Conservation (phyloP, 192 early-diverging fungal genomes). For the Coemansia sp. region DNA sequence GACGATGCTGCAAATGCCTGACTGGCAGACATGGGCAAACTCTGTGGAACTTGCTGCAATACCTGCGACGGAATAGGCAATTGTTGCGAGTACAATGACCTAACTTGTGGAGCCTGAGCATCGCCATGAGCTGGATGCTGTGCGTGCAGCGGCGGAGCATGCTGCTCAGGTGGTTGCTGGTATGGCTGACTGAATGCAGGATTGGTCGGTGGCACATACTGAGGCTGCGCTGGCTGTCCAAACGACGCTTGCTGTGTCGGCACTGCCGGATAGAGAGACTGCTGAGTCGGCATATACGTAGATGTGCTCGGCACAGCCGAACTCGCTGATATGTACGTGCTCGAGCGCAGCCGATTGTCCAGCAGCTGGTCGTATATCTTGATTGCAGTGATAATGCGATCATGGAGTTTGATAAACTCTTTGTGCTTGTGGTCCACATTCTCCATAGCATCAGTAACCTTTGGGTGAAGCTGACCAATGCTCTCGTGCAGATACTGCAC, state of each 20-base stretch:
- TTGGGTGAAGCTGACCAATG: conserved; percentile 83
- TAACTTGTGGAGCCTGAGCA: conserved; percentile 2
- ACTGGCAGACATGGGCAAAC: conserved; percentile 15
- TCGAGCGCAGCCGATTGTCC: conserved; percentile 67
- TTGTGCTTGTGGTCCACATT: conserved; percentile 78
- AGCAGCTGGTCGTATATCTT: conserved; percentile 87
- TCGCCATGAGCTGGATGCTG: conserved; percentile 10
- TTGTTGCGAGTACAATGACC: conserved; percentile 10
- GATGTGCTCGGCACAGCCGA: conserved; percentile 17
- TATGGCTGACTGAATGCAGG: conserved; percentile 19
- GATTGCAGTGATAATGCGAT: conserved; percentile 77
- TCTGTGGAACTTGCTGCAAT: conserved; percentile 19
- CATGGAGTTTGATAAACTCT: conserved; percentile 74
- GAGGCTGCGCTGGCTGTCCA: conserved; percentile 35
- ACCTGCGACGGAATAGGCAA: conserved; percentile 10
- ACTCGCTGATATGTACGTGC: conserved; percentile 23
- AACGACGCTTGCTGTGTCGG: conserved; percentile 31
- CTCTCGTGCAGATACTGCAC: conserved; percentile 82
- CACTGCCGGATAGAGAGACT: conserved; percentile 39
- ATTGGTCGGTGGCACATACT: conserved; percentile 17
- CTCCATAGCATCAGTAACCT: conserved; percentile 72
- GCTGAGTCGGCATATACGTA: conserved; percentile 27
- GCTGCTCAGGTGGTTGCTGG: conserved; percentile 26
- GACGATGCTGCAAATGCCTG: conserved; percentile 13
- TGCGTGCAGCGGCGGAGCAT: conserved; percentile 6